Conservation (phyloP, 2,329 filamentous ascomycete species). For the Dothidotthia symphoricarpi region DNA sequence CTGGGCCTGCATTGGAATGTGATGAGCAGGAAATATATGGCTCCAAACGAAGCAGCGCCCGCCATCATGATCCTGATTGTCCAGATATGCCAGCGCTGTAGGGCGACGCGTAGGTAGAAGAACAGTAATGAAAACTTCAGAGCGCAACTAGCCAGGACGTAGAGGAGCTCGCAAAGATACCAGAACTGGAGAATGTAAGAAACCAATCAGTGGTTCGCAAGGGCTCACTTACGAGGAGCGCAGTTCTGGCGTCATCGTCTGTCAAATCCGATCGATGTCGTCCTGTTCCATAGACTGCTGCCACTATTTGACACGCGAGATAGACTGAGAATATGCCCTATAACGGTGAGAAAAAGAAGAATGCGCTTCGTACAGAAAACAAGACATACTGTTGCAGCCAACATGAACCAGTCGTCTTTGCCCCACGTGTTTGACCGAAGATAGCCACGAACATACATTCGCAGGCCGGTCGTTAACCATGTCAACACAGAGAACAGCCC, state of each 20-base stretch:
- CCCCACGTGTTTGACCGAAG: conserved; percentile 38
- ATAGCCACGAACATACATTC: conserved; percentile 38
- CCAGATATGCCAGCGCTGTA: conserved; percentile 46
- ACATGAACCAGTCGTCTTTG: conserved; percentile 43
- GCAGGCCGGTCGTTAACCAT: conserved; percentile 37
- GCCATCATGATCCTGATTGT: conserved; percentile 50
- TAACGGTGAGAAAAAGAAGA: background rate
- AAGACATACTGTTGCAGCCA: conserved; percentile 34
- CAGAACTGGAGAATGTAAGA: conserved; percentile 43
- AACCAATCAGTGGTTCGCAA: background rate
- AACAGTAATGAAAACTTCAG: conserved; percentile 54
- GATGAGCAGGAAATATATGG: conserved; percentile 52
- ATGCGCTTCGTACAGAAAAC: background rate
- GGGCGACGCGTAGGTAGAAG: conserved; percentile 55
- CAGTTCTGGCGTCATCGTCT: conserved; percentile 28
- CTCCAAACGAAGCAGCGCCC: conserved; percentile 47
- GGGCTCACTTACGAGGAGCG: conserved; percentile 24
- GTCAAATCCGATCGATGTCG: conserved; percentile 37
- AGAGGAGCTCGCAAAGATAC: conserved; percentile 59
- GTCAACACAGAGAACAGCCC: conserved; percentile 40
- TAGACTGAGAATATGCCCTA: conserved; percentile 44
- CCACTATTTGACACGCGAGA: conserved; percentile 41
- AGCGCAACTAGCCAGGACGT: conserved; percentile 49
- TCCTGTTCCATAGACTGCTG: conserved; percentile 43
- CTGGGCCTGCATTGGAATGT: conserved; percentile 54